Evolutionary conservation across 2,329 filamentous ascomycete genomes (phyloP), one percentile per base, ranked within the genome.

Genomic region (Neopestalotiopsis rosae): DNA sequence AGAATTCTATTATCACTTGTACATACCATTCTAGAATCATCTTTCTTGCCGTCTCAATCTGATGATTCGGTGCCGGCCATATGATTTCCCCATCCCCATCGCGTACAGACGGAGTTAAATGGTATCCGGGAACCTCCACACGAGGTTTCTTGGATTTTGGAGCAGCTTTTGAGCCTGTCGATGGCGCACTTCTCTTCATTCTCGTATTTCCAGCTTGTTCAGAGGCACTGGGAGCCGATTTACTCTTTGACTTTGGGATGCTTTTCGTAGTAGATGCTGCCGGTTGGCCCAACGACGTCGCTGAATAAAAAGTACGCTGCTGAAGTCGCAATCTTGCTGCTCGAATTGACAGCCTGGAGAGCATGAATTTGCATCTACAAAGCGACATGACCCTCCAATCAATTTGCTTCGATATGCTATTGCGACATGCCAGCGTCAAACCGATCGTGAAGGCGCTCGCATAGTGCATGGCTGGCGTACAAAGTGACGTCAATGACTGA

Each of bases 31-130:
- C 84, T 61, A 76, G 79, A 65, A 92, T 88, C 64, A 91, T 88
- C 1, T 78, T 73, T 65, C 87, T 82, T 2, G 90, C 90, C 7
- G 78, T 77, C 10, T 86, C 79, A 45, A 92, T 87, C 67, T 90
- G 86, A 12, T 78, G 77, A 65, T 76, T 78, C 1, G 89, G 86
- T 1, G 90, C 90, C 2, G 90, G 90, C 90, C 90, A 92, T 62
- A 90, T 81, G 1, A 83, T 79, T 10, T 81, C 79, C 1, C 88
- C 88, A 20, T 79, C 72, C 0, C 80, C 79, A 69, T 85, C 83
- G 66, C 75, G 77, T 40, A 80, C 64, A 2, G 81, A 81, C 3
- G 82, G 80, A 5, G 81, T 81, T 13, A 78, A 69, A 71, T 86
- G 84, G 69, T 86, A 86, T 5, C 84, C 83, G 1, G 82, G 82